Conservation (phyloP, 768 basidiomycete genomes). For the Xerocomus potaroensis region DNA sequence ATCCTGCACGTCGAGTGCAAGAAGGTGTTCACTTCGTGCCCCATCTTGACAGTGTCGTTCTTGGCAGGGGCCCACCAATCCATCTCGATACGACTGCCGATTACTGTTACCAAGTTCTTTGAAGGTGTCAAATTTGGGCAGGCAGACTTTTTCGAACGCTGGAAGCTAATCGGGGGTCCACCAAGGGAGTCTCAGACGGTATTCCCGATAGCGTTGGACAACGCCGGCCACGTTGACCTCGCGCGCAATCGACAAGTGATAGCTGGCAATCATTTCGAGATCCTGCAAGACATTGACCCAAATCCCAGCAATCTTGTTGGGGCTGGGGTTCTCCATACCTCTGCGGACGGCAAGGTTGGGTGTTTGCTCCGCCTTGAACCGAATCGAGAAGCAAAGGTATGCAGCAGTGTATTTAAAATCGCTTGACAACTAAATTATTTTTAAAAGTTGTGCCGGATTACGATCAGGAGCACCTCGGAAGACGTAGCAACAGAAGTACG, state of each 20-base stretch:
- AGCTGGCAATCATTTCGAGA: constrained; percentile 68
- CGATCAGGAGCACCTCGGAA: constrained; percentile 93
- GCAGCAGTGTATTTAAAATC: constrained; percentile 9
- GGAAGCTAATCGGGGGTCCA: constrained; percentile 95
- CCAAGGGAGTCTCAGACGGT: constrained; percentile 89
- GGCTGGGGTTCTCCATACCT: constrained; percentile 95
- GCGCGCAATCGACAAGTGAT: constrained; percentile 72
- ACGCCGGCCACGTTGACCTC: constrained; percentile 68
- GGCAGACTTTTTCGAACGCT: constrained; percentile 93
- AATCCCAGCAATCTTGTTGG: constrained; percentile 92
- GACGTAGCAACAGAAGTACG: constrained; percentile 74
- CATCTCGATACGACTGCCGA: constrained; percentile 76
- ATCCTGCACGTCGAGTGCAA: constrained; percentile 94
- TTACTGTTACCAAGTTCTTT: constrained; percentile 87
- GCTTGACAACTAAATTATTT: not conserved
- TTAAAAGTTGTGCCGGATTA: constrained; percentile 80
- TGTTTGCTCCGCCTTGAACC: constrained; percentile 92
- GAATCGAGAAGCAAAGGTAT: constrained; percentile 91
- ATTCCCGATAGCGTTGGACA: constrained; percentile 73
- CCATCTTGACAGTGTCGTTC: constrained; percentile 84
- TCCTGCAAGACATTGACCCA: constrained; percentile 85
- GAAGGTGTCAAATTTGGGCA: constrained; percentile 85
- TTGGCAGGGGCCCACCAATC: constrained; percentile 90
- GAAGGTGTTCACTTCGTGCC: constrained; percentile 70
- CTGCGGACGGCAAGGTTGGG: constrained; percentile 90